These are phyloP conservation scores for Cladosporium sp. DNA, from an alignment of 2,329 filamentous ascomycete species.

Conservation along the genomic window DNA sequence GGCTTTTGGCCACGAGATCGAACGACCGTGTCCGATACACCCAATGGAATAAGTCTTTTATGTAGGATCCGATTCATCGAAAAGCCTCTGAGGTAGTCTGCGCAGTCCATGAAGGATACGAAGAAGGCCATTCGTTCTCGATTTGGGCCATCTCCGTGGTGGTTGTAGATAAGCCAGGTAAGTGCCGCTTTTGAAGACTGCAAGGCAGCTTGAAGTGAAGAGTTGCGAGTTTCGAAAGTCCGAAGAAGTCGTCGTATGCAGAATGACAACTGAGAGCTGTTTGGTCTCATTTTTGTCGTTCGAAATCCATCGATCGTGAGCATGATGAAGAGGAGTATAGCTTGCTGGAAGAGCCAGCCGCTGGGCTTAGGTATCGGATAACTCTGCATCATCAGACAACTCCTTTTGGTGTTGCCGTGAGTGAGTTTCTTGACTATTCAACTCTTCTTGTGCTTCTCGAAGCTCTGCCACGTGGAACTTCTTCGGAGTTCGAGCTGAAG, in stretches of 20 bases:
- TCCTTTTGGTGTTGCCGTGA: not conserved
- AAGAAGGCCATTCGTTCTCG: not conserved
- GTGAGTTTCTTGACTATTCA: not conserved
- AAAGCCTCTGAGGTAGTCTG: not conserved
- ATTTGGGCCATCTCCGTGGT: not conserved
- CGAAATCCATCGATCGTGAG: not conserved
- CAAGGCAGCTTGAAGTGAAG: not conserved
- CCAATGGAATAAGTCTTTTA: not conserved
- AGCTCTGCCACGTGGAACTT: not conserved
- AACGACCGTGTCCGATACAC: not conserved
- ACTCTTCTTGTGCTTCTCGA: not conserved
- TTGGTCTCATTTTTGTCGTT: not conserved
- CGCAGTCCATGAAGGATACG: not conserved
- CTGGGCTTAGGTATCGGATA: not conserved
- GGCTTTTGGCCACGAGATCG: not conserved
- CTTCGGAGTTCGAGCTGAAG: slow-evolving; percentile 2
- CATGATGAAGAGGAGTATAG: not conserved
- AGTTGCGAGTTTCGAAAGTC: not conserved
- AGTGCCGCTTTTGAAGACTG: not conserved
- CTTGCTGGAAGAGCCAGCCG: not conserved
- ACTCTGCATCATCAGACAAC: not conserved
- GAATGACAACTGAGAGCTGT: not conserved
- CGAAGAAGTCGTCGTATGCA: not conserved
- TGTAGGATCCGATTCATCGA: not conserved
- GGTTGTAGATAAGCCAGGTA: not conserved